A percentile compares a stretch with the other conserved stretches of the same genome.
Evolutionary conservation across 805 yeast genomes (phyloP).

Genomic region (Nakazawaea ernobii): DNA sequence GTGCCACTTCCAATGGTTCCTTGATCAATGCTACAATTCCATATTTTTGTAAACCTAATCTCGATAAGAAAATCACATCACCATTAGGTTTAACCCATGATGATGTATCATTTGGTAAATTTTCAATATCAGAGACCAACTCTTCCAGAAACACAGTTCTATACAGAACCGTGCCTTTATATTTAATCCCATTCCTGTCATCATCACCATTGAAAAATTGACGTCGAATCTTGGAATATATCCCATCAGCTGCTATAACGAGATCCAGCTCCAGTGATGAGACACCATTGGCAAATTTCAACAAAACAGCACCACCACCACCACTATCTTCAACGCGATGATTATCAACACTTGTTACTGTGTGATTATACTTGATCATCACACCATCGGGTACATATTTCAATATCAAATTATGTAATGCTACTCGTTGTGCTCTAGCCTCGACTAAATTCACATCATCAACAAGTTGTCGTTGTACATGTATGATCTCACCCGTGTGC

Average conservation of each 20-base stretch:
- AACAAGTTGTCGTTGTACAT: background rate
- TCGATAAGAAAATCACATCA: background rate
- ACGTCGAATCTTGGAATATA: slow-evolving; percentile 12
- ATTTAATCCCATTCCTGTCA: background rate
- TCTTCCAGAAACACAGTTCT: slow-evolving; percentile 11
- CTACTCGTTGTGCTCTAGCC: background rate
- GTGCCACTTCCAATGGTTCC: background rate
- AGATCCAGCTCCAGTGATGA: slow-evolving; percentile 8
- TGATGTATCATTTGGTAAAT: slow-evolving; percentile 12
- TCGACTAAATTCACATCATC: background rate
- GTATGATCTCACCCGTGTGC: background rate
- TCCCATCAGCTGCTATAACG: slow-evolving; percentile 14
- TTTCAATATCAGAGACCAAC: slow-evolving; percentile 1
- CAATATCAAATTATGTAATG: background rate
- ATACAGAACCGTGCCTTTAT: slow-evolving; percentile 13
- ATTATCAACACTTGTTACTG: slow-evolving; percentile 2
- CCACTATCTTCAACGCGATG: slow-evolving; percentile 1
- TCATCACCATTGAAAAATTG: slow-evolving; percentile 6
- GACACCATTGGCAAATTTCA: background rate
- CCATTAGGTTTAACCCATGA: background rate
- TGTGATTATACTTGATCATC: slow-evolving; percentile 10
- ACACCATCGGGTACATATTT: slow-evolving; percentile 7
- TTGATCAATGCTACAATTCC: background rate
- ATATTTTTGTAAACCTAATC: background rate
- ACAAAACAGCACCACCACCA: background rate